Evolutionary conservation across 164 flowering plant genomes (phyloP), one percentile per base, ranked within the genome.

Genomic region (Santalum album): DNA sequence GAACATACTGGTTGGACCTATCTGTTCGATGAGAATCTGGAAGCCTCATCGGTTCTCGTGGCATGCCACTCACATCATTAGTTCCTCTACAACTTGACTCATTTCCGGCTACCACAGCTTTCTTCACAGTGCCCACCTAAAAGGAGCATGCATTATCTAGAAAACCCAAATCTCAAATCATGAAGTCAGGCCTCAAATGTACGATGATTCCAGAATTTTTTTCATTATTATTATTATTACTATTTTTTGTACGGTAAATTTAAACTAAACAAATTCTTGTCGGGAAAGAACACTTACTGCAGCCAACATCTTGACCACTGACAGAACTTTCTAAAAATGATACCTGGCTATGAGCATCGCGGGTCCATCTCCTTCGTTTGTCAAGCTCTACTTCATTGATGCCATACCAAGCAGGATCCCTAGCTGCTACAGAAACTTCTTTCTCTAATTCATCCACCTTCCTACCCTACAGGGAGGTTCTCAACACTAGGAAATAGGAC

Each of bases 361-460:
- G 69, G 44, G 95, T 84, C 97, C 97, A 90, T 64, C 76, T 77
- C 61, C 77, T 77, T 20, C 97, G 69, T 46, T 69, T 87, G 58
- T 83, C 92, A 69, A 90, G 88, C 68, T 87, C 97, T 4, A 47
- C 69, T 59, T 81, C 75, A 66, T 77, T 69, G 53, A 90, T 81
- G 53, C 92, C 85, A 75, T 79, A 87, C 80, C 68, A 70, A 53
- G 86, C 18, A 54, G 92, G 97, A 71, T 90, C 87, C 69, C 78
- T 81, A 21, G 82, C 81, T 40, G 97, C 97, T 11, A 90, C 97
- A 59, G 78, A 20, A 59, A 87, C 80, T 34, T 95, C 70, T 64
- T 83, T 90, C 56, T 83, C 90, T 75, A 86, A 65, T 59, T 90
- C 97, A 78, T 84, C 95, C 63, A 90, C 88, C 97, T 90, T 78